Evolutionary conservation across 495 filamentous ascomycete genomes (phyloP).

Genomic region (Zalerion maritima): DNA sequence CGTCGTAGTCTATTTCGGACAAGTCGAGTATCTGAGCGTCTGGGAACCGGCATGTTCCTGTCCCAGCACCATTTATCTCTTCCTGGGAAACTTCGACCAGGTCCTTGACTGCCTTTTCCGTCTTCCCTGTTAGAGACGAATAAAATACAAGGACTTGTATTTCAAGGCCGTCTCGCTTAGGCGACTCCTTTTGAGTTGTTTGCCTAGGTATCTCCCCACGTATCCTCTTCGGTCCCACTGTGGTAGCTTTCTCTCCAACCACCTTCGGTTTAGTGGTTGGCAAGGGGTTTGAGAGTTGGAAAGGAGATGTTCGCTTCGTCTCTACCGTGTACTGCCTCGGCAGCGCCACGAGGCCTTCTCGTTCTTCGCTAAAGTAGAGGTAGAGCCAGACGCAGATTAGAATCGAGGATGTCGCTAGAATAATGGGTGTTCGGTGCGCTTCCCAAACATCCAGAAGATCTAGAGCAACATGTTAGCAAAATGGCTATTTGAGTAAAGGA

Average conservation of each 20-base stretch:
- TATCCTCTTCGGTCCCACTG: conserved; percentile 29
- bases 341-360: conserved; percentile 10
- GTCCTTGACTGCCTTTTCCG: conserved; percentile 48
- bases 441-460: conserved; percentile 42
- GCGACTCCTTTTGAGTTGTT: conserved; percentile 8
- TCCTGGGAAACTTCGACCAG: conserved; percentile 24
- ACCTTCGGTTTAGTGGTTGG: conserved; percentile 7
- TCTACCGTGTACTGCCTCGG: too few relatives aligned
- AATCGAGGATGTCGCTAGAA: conserved; percentile 25
- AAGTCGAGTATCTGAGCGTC: conserved; percentile 60
- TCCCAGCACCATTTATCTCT: conserved; percentile 3
- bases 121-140: conserved; percentile 69
- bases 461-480: too few relatives aligned
- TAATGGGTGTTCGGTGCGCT: conserved; percentile 33
- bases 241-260: conserved; percentile 4
- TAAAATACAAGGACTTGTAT: conserved; percentile 78
- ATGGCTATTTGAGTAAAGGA: too few relatives aligned
- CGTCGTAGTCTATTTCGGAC: conserved; percentile 75
- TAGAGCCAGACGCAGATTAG: conserved; percentile 25
- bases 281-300: conserved; percentile 7
- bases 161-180: conserved; percentile 15
- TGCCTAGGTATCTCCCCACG: conserved; percentile 28
- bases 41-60: conserved; percentile 30
- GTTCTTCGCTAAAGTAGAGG: conserved; percentile 19
- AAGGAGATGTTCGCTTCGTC: conserved; percentile 17